phyloP scores from a whole-genome alignment of 208 protist genomes.

The Trypanosoma cruzi region DNA sequence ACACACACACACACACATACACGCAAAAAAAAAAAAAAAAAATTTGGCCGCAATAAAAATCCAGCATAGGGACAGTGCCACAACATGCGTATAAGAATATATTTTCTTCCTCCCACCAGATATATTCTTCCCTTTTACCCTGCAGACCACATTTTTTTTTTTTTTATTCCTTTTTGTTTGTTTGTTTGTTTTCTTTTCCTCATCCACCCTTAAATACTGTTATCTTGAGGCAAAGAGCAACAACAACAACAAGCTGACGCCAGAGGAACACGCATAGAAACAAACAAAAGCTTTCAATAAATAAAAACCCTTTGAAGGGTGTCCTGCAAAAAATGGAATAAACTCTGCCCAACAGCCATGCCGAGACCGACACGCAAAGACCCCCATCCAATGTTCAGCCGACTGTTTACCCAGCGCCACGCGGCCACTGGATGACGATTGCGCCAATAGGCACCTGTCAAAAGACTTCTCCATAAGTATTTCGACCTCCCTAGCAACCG shows the following conservation, averaged over 20 bases:
- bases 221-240: no score
- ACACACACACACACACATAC: background rate
- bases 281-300: background rate
- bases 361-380: slow-evolving; percentile 87
- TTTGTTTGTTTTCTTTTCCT: background rate
- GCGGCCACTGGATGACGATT: slow-evolving; percentile 58
- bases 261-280: no score
- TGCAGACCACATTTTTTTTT: background rate
- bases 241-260: no score
- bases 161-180: background rate
- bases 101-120: no score
- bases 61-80: background rate
- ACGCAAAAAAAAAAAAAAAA: background rate
- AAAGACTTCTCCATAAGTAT: slow-evolving; percentile 17
- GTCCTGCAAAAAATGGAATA: slow-evolving; percentile 82
- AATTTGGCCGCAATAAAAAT: background rate
- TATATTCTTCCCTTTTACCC: no score
- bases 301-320: slow-evolving; percentile 1
- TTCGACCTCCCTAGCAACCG: background rate
- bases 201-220: background rate
- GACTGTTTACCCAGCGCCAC: slow-evolving; percentile 79
- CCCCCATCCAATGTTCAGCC: slow-evolving; percentile 91
- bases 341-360: slow-evolving; percentile 85
- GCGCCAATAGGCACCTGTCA: background rate
- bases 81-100: no score